Evolutionary conservation across 1,284 basidiomycete species (phyloP).

Genomic region (Pyrrhoderma lamaoense): DNA sequence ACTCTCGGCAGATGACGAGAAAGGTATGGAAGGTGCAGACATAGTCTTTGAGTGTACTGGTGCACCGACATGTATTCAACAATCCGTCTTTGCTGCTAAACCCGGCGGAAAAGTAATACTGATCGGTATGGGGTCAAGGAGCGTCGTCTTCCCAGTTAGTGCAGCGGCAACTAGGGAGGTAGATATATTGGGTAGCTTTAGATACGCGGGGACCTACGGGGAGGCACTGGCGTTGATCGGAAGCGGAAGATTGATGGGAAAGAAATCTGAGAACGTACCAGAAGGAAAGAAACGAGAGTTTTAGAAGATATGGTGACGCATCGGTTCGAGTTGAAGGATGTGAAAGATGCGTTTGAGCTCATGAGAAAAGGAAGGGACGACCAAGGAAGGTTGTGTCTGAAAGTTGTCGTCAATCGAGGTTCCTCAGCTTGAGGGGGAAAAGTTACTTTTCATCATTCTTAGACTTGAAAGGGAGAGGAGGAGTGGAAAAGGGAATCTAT

Average conservation of each 20-base stretch:
- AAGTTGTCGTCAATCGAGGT: slow-evolving; percentile 58
- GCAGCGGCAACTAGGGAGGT: slow-evolving; percentile 84
- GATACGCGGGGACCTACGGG: slow-evolving; percentile 84
- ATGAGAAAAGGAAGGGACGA: slow-evolving; percentile 71
- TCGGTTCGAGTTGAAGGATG: slow-evolving; percentile 59
- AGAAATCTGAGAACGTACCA: background rate
- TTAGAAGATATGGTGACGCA: slow-evolving; percentile 79
- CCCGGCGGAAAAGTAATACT: slow-evolving; percentile 85
- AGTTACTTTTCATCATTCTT: no score
- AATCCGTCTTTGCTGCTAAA: slow-evolving; percentile 74
- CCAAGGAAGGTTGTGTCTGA: slow-evolving; percentile 73
- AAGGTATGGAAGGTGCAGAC: slow-evolving; percentile 68
- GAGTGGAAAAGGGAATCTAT: no score
- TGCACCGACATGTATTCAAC: slow-evolving; percentile 84
- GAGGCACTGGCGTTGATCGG: slow-evolving; percentile 74
- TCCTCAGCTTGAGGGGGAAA: no score
- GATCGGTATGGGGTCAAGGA: slow-evolving; percentile 91
- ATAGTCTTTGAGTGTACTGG: slow-evolving; percentile 94
- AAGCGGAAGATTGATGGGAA: slow-evolving; percentile 50
- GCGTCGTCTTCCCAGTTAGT: slow-evolving; percentile 76
- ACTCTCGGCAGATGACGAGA: background rate
- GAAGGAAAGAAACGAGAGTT: background rate
- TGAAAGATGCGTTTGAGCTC: slow-evolving; percentile 72
- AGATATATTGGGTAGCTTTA: slow-evolving; percentile 89
- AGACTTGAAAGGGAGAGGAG: no score